A percentile compares a stretch with the other conserved stretches of the same genome.
phyloP scores from a whole-genome alignment of 768 basidiomycete species.

The Mycena vulgaris region DNA sequence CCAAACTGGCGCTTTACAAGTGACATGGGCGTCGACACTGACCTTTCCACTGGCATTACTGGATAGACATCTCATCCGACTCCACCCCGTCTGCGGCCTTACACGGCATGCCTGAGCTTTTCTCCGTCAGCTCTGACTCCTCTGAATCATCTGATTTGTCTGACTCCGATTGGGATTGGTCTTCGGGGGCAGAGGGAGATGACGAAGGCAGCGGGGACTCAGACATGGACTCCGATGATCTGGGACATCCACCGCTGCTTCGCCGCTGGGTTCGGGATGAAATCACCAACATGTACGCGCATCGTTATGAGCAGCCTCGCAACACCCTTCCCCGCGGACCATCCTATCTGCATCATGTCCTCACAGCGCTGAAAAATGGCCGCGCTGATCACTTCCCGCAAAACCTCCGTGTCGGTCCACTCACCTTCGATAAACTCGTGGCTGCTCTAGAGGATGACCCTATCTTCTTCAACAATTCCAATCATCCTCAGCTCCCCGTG shows the following conservation, averaged over 20 bases:
- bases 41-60: background rate
- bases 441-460: too few relatives aligned
- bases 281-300: too few relatives aligned
- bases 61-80: background rate
- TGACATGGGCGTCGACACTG: background rate
- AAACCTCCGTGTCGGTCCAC: too few relatives aligned
- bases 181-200: conserved; percentile 2
- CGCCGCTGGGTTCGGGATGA: too few relatives aligned
- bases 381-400: too few relatives aligned
- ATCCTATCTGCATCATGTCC: too few relatives aligned
- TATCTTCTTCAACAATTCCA: conserved; percentile 48
- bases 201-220: conserved; percentile 18
- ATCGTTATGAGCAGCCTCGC: too few relatives aligned
- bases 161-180: conserved; percentile 5
- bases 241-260: too few relatives aligned
- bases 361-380: too few relatives aligned
- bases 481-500: conserved; percentile 44
- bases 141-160: conserved; percentile 5
- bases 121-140: conserved; percentile 4
- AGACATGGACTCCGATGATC: too few relatives aligned
- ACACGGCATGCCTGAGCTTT: background rate
- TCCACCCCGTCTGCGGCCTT: background rate
- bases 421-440: too few relatives aligned
- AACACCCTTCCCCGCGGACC: too few relatives aligned
- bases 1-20: conserved; percentile 1